Conservation (phyloP, 2,329 filamentous ascomycete species). For the Cryphonectria carpinicola region DNA sequence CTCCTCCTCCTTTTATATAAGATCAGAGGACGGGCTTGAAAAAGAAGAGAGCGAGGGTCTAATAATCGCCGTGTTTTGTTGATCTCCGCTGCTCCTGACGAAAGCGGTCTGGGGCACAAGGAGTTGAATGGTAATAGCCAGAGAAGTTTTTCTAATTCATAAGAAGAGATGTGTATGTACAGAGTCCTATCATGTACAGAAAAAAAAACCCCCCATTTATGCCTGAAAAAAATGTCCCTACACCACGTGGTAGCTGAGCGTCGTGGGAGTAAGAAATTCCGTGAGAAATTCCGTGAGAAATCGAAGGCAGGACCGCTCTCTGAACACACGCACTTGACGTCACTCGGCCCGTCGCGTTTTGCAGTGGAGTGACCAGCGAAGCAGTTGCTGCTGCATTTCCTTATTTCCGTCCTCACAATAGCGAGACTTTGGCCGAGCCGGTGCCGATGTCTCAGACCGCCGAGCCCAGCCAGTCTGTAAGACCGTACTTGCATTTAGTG, state of each 20-base stretch:
- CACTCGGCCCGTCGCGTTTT: background rate
- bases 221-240: background rate
- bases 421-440: background rate
- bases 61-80: background rate
- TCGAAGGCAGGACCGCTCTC: background rate
- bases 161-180: background rate
- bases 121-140: background rate
- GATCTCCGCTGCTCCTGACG: background rate
- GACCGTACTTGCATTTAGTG: background rate
- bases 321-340: background rate
- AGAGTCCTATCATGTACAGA: background rate
- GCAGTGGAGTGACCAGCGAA: background rate
- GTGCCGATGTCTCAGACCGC: background rate
- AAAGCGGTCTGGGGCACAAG: background rate
- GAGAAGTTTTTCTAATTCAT: background rate
- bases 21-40: background rate
- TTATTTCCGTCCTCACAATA: background rate
- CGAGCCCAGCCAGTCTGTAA: background rate
- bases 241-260: background rate
- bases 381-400: background rate
- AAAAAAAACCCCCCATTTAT: background rate
- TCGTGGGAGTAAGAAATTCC: background rate
- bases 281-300: background rate
- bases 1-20: no score
- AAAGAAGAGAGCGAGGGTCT: background rate